These are phyloP conservation scores for Rusavskia elegans DNA, from an alignment of 495 filamentous ascomycete genomes.

Conservation along the genomic window DNA sequence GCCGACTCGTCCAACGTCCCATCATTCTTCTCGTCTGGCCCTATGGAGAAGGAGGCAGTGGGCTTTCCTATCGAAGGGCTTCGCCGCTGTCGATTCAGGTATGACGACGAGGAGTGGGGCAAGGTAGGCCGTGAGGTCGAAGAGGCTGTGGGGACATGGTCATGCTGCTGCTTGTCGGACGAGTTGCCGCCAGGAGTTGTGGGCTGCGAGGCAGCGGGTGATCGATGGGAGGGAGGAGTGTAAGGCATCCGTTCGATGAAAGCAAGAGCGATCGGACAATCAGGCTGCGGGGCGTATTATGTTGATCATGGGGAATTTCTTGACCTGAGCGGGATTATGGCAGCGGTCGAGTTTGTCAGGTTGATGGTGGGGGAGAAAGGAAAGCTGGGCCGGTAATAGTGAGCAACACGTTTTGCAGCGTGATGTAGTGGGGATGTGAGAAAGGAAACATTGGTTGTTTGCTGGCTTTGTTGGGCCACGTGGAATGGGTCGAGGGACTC, in stretches of 20 bases:
- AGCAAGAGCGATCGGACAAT: not conserved
- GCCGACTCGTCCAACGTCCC: constrained; percentile 39
- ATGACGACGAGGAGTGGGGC: constrained; percentile 66
- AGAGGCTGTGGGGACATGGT: constrained; percentile 17
- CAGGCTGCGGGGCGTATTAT: not conserved
- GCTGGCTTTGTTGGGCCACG: not conserved
- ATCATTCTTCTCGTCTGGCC: constrained; percentile 26
- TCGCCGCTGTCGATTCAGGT: constrained; percentile 51
- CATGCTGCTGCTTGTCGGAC: constrained; percentile 3
- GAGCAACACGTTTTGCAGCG: not conserved
- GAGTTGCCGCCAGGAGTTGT: constrained; percentile 11
- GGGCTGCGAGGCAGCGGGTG: constrained; percentile 43
- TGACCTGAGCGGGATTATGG: not conserved
- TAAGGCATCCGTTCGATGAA: constrained; percentile 53
- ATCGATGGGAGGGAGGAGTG: constrained; percentile 62
- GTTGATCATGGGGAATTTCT: constrained; percentile 1
- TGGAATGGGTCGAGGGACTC: not conserved
- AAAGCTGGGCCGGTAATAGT: not conserved
- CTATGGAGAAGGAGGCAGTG: constrained; percentile 17
- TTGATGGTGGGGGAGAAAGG: not conserved
- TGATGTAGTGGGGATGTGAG: not conserved
- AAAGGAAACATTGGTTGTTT: not conserved
- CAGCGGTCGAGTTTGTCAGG: no score
- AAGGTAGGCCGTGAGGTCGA: constrained; percentile 33
- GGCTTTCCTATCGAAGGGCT: constrained; percentile 38